These are phyloP conservation scores for Rugonectria rugulosa DNA, from an alignment of 2,329 filamentous ascomycete genomes.

Conservation along the genomic window DNA sequence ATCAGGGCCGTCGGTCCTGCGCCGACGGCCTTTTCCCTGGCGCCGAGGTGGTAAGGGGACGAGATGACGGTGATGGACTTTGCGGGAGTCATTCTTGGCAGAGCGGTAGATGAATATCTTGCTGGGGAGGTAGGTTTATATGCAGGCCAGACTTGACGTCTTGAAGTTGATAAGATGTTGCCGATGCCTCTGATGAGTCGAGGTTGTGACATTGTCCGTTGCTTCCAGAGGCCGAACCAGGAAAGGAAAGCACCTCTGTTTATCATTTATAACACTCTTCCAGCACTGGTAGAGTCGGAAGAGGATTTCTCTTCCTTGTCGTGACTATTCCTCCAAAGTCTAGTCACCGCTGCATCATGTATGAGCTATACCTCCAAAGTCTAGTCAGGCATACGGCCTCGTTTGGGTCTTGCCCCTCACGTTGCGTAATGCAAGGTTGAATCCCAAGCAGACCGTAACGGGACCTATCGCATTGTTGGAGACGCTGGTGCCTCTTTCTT, in stretches of 20 bases:
- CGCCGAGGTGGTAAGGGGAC: conserved; percentile 50
- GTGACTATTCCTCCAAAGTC: conserved; percentile 14
- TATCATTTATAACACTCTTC: neutral
- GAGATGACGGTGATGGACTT: conserved; percentile 45
- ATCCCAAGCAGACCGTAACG: no score
- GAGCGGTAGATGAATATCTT: neutral
- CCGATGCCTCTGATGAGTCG: no score
- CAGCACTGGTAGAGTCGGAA: neutral
- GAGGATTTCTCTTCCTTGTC: neutral
- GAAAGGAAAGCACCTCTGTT: neutral
- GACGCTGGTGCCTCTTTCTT: no score
- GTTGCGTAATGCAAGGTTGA: neutral
- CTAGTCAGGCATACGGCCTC: neutral
- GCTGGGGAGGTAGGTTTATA: neutral
- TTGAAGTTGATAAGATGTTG: neutral
- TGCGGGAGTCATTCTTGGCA: conserved; percentile 11
- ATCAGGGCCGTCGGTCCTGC: conserved; percentile 45
- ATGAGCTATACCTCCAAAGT: conserved; percentile 16
- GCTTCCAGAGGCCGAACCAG: no score
- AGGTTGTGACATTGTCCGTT: no score
- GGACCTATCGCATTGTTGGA: no score
- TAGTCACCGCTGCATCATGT: neutral
- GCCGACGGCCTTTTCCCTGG: conserved; percentile 46
- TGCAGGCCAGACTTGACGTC: neutral
- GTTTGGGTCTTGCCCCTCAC: conserved; percentile 5